These are phyloP conservation scores for Pythium grandisporangium DNA, from an alignment of 352 stramenopile genomes.

Conservation along the genomic window DNA sequence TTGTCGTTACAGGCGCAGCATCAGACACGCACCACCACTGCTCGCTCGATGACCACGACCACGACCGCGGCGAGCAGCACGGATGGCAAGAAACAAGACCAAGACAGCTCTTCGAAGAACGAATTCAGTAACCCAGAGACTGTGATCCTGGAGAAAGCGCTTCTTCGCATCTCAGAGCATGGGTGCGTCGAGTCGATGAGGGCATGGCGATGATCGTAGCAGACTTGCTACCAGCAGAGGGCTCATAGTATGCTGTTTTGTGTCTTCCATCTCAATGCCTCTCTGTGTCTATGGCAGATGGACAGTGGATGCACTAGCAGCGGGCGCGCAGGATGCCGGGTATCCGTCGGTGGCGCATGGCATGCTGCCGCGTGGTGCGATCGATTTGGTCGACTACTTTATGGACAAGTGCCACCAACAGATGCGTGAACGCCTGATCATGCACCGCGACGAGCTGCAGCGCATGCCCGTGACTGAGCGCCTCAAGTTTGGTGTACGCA, in stretches of 20 bases:
- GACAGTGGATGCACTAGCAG: conserved; percentile 62
- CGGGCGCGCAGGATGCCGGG: conserved; percentile 51
- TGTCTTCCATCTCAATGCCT: no score
- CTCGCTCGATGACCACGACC: conserved; percentile 5
- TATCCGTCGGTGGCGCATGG: conserved; percentile 77
- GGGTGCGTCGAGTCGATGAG: conserved; percentile 33
- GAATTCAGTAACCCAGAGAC: conserved; percentile 29
- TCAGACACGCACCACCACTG: no score
- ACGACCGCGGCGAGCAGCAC: no score
- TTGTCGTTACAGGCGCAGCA: not conserved
- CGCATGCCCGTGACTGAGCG: conserved; percentile 66
- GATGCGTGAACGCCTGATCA: conserved; percentile 47
- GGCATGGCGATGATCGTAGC: no score
- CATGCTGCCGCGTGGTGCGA: conserved; percentile 64
- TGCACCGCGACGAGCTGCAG: conserved; percentile 50
- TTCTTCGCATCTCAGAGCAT: conserved; percentile 31
- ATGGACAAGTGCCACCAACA: conserved; percentile 68
- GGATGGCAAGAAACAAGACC: not conserved
- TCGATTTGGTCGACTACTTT: conserved; percentile 81
- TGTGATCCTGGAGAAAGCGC: conserved; percentile 40
- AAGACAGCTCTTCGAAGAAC: conserved; percentile 3
- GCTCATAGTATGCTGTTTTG: no score
- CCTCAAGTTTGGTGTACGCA: conserved; percentile 71
- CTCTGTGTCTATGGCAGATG: conserved; percentile 45
- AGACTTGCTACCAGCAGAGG: no score